phyloP scores from a whole-genome alignment of 345 rosid species.

The Populus simonii region DNA sequence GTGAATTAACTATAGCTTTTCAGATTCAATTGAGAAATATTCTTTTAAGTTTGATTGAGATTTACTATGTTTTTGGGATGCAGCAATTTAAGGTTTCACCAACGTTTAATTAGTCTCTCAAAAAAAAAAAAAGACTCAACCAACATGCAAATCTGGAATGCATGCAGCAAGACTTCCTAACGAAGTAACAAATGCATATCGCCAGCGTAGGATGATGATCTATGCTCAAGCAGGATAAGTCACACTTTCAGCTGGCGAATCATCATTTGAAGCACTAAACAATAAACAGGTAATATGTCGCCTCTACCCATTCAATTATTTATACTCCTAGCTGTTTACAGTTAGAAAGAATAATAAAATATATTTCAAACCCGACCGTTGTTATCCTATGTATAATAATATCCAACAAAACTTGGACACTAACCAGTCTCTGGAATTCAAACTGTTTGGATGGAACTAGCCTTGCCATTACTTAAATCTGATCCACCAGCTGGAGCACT shows the following conservation, averaged over 20 bases:
- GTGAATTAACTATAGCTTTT: too few species aligned
- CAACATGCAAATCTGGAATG: neutral
- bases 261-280: neutral
- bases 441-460: constrained; percentile 61
- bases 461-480: constrained; percentile 52
- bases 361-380: constrained; percentile 17
- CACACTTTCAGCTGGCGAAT: neutral
- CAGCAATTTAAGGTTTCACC: too few species aligned
- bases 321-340: constrained; percentile 26
- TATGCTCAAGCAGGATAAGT: neutral
- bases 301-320: constrained; percentile 26
- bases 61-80: too few species aligned
- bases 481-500: constrained; percentile 51
- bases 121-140: too few species aligned
- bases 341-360: constrained; percentile 31
- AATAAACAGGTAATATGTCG: neutral
- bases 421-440: constrained; percentile 23
- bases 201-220: neutral
- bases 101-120: too few species aligned
- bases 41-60: too few species aligned
- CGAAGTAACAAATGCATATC: neutral
- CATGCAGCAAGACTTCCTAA: neutral
- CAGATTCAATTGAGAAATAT: too few species aligned
- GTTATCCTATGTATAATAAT: constrained; percentile 19
- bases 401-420: constrained; percentile 8